Conservation (phyloP, 805 yeast genomes). For the Schizosaccharomyces octosporus region DNA sequence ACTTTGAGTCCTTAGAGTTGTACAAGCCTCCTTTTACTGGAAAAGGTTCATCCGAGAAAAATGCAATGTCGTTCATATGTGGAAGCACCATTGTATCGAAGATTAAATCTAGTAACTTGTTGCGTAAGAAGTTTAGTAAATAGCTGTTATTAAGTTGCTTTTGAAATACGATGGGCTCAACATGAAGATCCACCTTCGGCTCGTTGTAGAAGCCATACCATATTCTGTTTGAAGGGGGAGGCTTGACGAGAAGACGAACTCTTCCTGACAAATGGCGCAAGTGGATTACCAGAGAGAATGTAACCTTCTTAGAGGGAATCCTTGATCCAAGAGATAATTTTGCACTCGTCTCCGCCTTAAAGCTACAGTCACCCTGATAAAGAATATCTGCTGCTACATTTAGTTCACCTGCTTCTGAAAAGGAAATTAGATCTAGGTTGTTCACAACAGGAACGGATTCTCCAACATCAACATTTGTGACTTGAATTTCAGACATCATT, state of each 20-base stretch:
- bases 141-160: neutral
- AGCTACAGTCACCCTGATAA: conserved; percentile 52
- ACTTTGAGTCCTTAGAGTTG: neutral
- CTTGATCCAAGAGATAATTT: neutral
- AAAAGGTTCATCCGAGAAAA: neutral
- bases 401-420: conserved; percentile 48
- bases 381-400: conserved; percentile 33
- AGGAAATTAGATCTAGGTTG: conserved; percentile 37
- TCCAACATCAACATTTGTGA: conserved; percentile 52
- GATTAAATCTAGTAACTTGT: neutral
- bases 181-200: conserved; percentile 45
- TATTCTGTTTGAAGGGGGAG: conserved; percentile 71
- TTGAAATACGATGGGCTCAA: neutral
- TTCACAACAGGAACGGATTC: conserved; percentile 58
- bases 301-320: neutral
- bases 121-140: neutral
- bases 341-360: conserved; percentile 44
- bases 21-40: neutral
- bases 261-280: conserved; percentile 44
- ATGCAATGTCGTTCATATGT: neutral
- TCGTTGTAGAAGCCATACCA: conserved; percentile 74
- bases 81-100: neutral
- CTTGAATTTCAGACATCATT: conserved; percentile 58
- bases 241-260: conserved; percentile 41
- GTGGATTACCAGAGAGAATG: neutral